These are phyloP conservation scores for Coemansia sp. DNA, from an alignment of 192 early-diverging fungal species.

Conservation along the genomic window DNA sequence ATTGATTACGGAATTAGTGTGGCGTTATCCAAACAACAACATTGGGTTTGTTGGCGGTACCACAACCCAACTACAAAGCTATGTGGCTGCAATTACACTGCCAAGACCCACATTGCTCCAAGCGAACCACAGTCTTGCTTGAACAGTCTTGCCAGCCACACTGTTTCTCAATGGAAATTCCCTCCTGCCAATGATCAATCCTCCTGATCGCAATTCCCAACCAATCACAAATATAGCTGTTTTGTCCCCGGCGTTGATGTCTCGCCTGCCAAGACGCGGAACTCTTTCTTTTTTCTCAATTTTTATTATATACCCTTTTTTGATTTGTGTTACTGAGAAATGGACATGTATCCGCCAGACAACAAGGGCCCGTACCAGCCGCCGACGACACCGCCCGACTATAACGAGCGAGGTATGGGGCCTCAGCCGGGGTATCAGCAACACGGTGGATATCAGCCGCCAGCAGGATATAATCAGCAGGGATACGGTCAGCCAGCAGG, in stretches of 20 bases:
- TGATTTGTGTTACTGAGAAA: background rate
- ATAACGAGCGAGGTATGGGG: background rate
- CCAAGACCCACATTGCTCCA: no score
- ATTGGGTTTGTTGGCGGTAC: background rate
- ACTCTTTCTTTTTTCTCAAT: background rate
- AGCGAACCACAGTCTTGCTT: no score
- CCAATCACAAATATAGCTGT: background rate
- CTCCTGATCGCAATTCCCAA: background rate
- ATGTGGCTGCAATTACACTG: no score
- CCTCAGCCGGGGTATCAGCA: background rate
- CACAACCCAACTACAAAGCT: no score
- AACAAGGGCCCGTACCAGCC: background rate
- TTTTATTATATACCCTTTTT: background rate
- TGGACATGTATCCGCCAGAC: background rate
- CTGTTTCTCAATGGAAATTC: no score
- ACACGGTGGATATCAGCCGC: background rate
- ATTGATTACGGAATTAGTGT: background rate
- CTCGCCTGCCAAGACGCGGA: background rate
- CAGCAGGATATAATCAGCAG: slow-evolving; percentile 7
- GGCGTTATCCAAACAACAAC: background rate
- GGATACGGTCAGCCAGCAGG: slow-evolving; percentile 2
- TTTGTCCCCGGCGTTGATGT: background rate
- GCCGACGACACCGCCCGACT: background rate
- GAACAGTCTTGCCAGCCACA: no score
- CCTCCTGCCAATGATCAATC: background rate